These are phyloP conservation scores for Delphinella strobiligena DNA, from an alignment of 2,329 filamentous ascomycete genomes.

Conservation along the genomic window DNA sequence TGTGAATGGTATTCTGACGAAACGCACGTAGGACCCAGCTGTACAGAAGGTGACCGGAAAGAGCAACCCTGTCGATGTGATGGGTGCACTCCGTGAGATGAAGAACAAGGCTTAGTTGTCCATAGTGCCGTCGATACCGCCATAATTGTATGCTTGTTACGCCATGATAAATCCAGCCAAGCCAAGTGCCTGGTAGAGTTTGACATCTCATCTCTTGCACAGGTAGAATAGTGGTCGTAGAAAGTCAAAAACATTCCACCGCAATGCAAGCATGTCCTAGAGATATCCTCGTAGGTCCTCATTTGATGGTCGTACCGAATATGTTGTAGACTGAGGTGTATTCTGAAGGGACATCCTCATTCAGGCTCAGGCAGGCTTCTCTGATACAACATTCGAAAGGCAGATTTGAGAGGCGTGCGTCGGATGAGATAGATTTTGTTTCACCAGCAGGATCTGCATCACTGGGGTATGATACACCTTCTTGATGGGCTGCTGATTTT, in stretches of 20 bases:
- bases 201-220: too few species aligned
- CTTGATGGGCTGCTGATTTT: conserved; percentile 30
- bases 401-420: conserved; percentile 20
- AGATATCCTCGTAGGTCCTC: too few species aligned
- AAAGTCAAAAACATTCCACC: too few species aligned
- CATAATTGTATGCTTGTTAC: not conserved
- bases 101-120: conserved; percentile 48
- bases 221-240: too few species aligned
- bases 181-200: too few species aligned
- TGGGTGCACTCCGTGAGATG: conserved; percentile 76
- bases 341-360: conserved; percentile 17
- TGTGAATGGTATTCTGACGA: not conserved
- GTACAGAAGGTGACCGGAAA: conserved; percentile 77
- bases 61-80: conserved; percentile 69
- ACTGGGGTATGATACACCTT: conserved; percentile 1
- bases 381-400: conserved; percentile 34
- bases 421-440: not conserved
- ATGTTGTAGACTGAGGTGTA: conserved; percentile 23
- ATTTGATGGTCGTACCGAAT: conserved; percentile 18
- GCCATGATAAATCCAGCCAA: too few species aligned
- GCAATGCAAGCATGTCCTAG: too few species aligned
- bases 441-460: not conserved
- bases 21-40: conserved; percentile 51
- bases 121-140: not conserved
- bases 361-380: conserved; percentile 28